These are phyloP conservation scores for Myxozyma melibiosi DNA, from an alignment of 805 yeast genomes.

Conservation along the genomic window DNA sequence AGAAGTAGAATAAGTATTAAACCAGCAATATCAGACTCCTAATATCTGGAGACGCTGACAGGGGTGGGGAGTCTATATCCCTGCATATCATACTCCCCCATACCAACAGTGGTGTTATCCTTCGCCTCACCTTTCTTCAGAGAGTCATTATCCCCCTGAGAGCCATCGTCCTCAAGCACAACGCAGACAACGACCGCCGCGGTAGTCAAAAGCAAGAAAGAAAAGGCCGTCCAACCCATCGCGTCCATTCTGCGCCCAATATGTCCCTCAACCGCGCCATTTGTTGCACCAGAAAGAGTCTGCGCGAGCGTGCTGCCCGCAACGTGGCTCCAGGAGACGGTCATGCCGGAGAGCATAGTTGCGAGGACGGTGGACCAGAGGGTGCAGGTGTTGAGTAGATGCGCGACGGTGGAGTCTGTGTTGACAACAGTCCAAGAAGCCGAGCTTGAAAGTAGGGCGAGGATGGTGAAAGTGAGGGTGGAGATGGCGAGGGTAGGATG, in stretches of 20 bases:
- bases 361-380: conserved; percentile 23
- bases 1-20: too few species aligned
- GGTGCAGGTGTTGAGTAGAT: conserved; percentile 1
- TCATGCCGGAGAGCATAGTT: conserved; percentile 24
- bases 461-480: conserved; percentile 40
- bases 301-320: conserved; percentile 21
- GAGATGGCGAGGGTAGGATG: conserved; percentile 49
- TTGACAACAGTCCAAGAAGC: neutral
- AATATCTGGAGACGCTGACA: neutral
- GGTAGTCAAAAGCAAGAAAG: conserved; percentile 16
- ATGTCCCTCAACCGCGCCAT: conserved; percentile 12
- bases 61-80: conserved; percentile 12
- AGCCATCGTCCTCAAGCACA: conserved; percentile 16
- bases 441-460: conserved; percentile 34
- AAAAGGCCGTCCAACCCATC: conserved; percentile 31
- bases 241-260: conserved; percentile 27
- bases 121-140: neutral
- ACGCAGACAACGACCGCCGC: conserved; percentile 9
- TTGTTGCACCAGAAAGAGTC: conserved; percentile 11
- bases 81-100: conserved; percentile 3
- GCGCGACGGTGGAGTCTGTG: conserved; percentile 13
- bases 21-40: too few species aligned
- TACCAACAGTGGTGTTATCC: neutral
- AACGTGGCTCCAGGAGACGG: conserved; percentile 24
- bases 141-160: neutral